These are phyloP conservation scores for Bipolaris oryzae DNA, from an alignment of 2,329 filamentous ascomycete genomes.

Conservation along the genomic window DNA sequence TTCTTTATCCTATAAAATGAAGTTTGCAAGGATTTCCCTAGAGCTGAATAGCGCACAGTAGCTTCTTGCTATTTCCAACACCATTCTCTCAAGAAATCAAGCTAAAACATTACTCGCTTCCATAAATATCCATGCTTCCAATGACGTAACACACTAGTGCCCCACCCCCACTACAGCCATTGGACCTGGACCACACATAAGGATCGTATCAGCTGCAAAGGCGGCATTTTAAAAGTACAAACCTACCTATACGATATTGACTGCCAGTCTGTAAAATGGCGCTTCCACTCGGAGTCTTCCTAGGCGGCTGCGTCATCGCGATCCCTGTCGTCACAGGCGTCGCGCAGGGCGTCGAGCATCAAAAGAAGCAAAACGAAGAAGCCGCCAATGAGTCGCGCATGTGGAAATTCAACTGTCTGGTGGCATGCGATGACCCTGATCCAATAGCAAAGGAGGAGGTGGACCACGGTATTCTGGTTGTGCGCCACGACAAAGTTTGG, in stretches of 20 bases:
- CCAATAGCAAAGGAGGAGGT: constrained; percentile 46
- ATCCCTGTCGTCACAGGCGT: constrained; percentile 59
- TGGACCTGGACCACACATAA: neutral
- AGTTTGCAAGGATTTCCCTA: too few relatives aligned
- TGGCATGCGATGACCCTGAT: constrained; percentile 48
- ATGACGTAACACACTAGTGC: constrained; percentile 7
- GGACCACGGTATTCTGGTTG: constrained; percentile 52
- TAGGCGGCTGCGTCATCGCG: constrained; percentile 49
- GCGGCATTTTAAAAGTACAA: neutral
- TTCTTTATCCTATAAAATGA: too few relatives aligned
- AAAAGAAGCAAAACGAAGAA: constrained; percentile 58
- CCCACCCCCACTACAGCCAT: neutral
- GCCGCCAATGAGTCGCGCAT: constrained; percentile 57
- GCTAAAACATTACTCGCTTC: neutral
- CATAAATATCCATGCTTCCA: neutral
- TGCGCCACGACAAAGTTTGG: constrained; percentile 54
- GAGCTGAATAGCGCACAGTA: too few relatives aligned
- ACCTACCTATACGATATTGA: neutral
- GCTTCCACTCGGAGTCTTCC: constrained; percentile 45
- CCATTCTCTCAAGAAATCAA: neutral
- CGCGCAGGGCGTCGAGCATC: constrained; percentile 57
- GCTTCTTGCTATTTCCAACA: neutral
- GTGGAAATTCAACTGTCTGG: constrained; percentile 59
- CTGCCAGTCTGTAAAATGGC: constrained; percentile 14
- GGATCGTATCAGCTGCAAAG: neutral